Percentiles rank a stretch among this genome's conserved stretches.
These are phyloP conservation scores for Begonia loranthoides DNA, from an alignment of 306 rosid species.

Conservation along the genomic window DNA sequence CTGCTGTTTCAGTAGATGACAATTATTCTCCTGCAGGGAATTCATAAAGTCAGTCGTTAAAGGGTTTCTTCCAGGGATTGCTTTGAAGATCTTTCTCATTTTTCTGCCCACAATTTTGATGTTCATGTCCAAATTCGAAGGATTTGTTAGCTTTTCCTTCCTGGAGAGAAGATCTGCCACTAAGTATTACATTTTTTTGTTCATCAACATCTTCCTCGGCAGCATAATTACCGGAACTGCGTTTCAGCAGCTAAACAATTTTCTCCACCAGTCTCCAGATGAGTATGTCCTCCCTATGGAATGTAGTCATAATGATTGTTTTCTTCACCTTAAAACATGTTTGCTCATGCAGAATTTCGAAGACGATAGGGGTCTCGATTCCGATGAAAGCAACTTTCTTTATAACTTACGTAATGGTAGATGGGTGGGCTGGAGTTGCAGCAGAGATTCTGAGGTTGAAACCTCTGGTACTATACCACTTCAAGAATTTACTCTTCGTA, in stretches of 20 bases:
- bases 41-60: constrained; percentile 65
- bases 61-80: constrained; percentile 98
- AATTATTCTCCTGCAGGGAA: constrained; percentile 27
- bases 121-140: constrained; percentile 92
- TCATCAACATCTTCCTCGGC: constrained; percentile 85
- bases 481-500: constrained; percentile 59
- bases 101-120: constrained; percentile 77
- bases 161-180: constrained; percentile 87
- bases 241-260: constrained; percentile 73
- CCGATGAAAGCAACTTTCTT: constrained; percentile 99
- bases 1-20: not conserved
- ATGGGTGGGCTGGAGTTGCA: constrained; percentile 99
- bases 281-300: constrained; percentile 35
- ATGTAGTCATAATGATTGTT: too few relatives aligned
- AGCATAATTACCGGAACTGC: constrained; percentile 97
- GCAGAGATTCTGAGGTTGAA: constrained; percentile 85
- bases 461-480: constrained; percentile 73
- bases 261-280: constrained; percentile 77
- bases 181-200: constrained; percentile 77
- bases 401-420: constrained; percentile 92
- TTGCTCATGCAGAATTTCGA: constrained; percentile 59
- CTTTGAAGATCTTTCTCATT: constrained; percentile 79
- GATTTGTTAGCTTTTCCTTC: constrained; percentile 49
- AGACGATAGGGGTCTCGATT: constrained; percentile 82
- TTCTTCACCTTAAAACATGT: not conserved